Evolutionary conservation across 257 asterid genomes (phyloP).

Genomic region (Nicotiana undulata): DNA sequence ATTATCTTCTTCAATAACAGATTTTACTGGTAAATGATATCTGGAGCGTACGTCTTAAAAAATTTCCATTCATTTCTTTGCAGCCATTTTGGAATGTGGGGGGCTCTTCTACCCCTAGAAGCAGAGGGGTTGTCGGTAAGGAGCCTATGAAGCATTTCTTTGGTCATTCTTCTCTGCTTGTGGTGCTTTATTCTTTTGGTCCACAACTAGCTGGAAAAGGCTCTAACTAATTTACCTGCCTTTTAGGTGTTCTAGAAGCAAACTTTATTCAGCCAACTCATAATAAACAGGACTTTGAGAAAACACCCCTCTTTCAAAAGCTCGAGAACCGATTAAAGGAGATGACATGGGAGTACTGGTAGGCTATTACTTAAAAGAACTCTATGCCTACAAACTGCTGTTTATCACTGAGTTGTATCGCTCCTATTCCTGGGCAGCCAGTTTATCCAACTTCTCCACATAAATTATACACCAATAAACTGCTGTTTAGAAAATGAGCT

Average conservation of each 20-base stretch:
- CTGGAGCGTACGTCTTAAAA: constrained; percentile 5
- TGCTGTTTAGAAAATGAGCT: not conserved
- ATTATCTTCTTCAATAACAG: not conserved
- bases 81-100: constrained; percentile 98
- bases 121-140: constrained; percentile 97
- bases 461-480: not conserved
- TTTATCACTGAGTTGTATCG: not conserved
- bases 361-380: constrained; percentile 7
- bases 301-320: constrained; percentile 85
- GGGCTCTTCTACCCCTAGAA: constrained; percentile 43
- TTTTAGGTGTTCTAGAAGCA: constrained; percentile 85
- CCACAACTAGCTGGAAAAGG: constrained; percentile 6
- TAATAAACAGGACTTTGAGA: constrained; percentile 94
- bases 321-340: constrained; percentile 79
- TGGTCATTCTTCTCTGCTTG: not conserved
- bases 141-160: constrained; percentile 12
- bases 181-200: not conserved
- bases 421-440: not conserved
- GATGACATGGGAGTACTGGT: constrained; percentile 92
- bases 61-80: constrained; percentile 20
- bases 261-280: constrained; percentile 80
- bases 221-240: constrained; percentile 6
- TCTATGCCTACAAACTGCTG: not conserved
- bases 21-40: not conserved
- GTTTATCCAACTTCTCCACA: not conserved